Evolutionary conservation across 169 alveolate species (phyloP).

Genomic region (Eimeria acervulina): DNA sequence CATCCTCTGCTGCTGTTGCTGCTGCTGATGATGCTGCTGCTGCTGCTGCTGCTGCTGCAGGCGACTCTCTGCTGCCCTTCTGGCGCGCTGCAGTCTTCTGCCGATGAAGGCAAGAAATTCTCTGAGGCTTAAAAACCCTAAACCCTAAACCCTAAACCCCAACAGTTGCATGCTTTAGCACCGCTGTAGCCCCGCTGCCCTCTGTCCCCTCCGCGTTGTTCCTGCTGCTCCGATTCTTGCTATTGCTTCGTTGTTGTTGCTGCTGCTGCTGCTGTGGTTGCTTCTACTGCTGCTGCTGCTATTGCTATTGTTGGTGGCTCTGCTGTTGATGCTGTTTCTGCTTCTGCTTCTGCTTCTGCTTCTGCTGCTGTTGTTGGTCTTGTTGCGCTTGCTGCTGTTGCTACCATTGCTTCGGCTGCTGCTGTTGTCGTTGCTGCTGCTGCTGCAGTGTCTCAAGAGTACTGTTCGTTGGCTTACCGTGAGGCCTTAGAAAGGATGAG

Average conservation of each 20-base stretch:
- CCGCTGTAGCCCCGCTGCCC: too few species aligned
- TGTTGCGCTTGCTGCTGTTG: not conserved
- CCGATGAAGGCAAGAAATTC: conserved; percentile 1
- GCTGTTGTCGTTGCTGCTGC: conserved; percentile 27
- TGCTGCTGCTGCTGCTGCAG: conserved; percentile 44
- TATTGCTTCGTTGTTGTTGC: not conserved
- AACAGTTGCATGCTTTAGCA: not conserved
- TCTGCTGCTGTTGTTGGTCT: not conserved
- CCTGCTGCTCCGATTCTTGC: too few species aligned
- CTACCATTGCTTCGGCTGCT: not conserved
- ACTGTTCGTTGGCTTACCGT: conserved; percentile 28
- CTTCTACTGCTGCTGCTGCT: not conserved
- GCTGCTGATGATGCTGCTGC: conserved; percentile 1
- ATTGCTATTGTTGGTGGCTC: not conserved
- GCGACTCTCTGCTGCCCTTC: not conserved
- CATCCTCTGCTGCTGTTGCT: not conserved
- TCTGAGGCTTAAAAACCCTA: not conserved
- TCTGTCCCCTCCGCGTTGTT: not conserved
- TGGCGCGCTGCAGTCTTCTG: not conserved
- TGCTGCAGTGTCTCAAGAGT: conserved; percentile 31
- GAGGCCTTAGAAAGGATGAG: not conserved
- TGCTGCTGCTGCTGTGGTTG: not conserved
- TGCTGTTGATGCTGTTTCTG: not conserved
- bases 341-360: not conserved
- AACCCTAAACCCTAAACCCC: not conserved